Evolutionary conservation across 306 rosid genomes (phyloP), one percentile per base, ranked within the genome.

Genomic region (Fagus crenata): DNA sequence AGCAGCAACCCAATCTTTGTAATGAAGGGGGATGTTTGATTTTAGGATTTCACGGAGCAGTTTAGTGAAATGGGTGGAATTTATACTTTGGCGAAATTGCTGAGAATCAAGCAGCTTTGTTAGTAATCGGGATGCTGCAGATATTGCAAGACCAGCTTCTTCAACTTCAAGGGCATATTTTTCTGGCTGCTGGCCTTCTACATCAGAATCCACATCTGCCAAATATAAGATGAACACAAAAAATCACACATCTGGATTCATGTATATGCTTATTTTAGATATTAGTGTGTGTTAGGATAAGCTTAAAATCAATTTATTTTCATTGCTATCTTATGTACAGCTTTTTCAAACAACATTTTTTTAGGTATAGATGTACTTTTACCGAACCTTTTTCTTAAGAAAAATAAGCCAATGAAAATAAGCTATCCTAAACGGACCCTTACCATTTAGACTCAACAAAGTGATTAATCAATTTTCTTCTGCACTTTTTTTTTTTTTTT

Each of bases 91-190:
- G 65, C 72, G 22, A 69, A 94, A 86, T 81, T 77, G 72, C 81
- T 81, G 74, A 60, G 74, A 84, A 63, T 89, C 91, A 0, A 94
- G 90, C 59, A 94, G 86, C 80, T 84, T 90, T 33, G 93, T 87
- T 65, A 94, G 60, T 42, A 92, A 79, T n/a, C 90, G 88, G 78
- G 97, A 86, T 68, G 91, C 94, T 41, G 97, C 93, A 35, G 98
- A 92, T 77, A 94, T 89, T 53, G 91, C 98, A 68, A 86, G 92
- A 53, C 98, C 90, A 7, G 94, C 97, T 89, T 93, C 97, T 86
- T 92, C 96, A 13, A 92, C 63, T 89, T 90, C 90, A 28, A 93
- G 72, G 67, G 81, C 84, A 72, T 89, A 83, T 75, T 84, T 86
- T 64, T 78, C 92, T 36, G 90, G 90, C 76, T 82, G 85, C 72